Conservation (phyloP, 805 yeast genomes). For the Metschnikowia continentalis region DNA sequence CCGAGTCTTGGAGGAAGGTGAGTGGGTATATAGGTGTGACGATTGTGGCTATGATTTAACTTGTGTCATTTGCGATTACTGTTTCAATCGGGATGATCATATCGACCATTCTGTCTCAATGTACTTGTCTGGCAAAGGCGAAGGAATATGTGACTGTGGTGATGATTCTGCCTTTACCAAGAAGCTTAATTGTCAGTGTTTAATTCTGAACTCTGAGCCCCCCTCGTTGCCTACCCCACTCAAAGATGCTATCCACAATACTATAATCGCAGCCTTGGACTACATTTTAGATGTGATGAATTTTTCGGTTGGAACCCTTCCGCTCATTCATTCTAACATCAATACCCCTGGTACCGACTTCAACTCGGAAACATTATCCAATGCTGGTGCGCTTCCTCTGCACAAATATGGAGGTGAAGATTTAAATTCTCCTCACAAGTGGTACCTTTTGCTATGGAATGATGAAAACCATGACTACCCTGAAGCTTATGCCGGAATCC, state of each 20-base stretch:
- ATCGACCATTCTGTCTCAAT: conserved; percentile 58
- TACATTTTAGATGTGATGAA: conserved; percentile 43
- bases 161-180: conserved; percentile 60
- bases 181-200: conserved; percentile 49
- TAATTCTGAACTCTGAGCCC: conserved; percentile 8
- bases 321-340: conserved; percentile 31
- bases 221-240: conserved; percentile 14
- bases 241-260: conserved; percentile 17
- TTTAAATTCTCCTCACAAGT: conserved; percentile 29
- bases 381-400: conserved; percentile 29
- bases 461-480: conserved; percentile 67
- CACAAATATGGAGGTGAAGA: conserved; percentile 32
- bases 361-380: conserved; percentile 26
- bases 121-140: conserved; percentile 43
- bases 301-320: conserved; percentile 36
- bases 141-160: conserved; percentile 68
- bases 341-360: conserved; percentile 23
- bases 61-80: conserved; percentile 69
- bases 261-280: conserved; percentile 36
- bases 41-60: conserved; percentile 78
- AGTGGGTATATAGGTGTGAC: conserved; percentile 66
- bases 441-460: conserved; percentile 64
- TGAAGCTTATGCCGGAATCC: conserved; percentile 49
- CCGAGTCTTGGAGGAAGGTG: conserved; percentile 53
- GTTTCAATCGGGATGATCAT: conserved; percentile 71